Base-by-base conservation (phyloP, 2,329 filamentous ascomycete genomes). In the Nigrograna mackinnonii region DNA sequence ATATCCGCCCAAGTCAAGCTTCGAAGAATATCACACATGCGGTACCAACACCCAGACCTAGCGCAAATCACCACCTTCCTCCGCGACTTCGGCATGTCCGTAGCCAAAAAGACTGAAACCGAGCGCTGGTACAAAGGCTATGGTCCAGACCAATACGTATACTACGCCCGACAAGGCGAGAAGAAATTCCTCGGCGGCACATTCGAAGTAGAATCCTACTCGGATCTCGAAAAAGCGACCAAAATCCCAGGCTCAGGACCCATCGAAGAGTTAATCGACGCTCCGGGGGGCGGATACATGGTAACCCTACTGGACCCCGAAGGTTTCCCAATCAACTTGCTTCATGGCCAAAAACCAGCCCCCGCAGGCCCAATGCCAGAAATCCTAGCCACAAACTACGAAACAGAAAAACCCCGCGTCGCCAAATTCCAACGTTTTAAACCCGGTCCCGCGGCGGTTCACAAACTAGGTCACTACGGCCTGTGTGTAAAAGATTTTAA, bases 51-150 rank as follows among this genome's bases (percentile, higher is more conserved):
- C 47, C 72, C 75, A 0, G 70, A 79, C 43, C 60, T 80, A 4
- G 62, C 69, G 17, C 60, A 69, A 42, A 78, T 79, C 33, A 77
- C 72, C 4, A 70, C 59, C 3, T 79, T 73, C 55, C 60, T 71
- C 11, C 11, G 19, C 11, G 63, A 68, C 45, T 67, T 67, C 37
- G 65, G 65, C 22, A 65, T 68, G 63, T 60, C 40, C 16, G 56
- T 67, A 6, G 63, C 57, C 5, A 51, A 65, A 20, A 64, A 65
- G 37, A 49, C 52, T 0, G 57, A 60, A 0, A 54, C 47, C 1
- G 54, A 58, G 44, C 77, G 79, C 22, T 86, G 79, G 69, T 84
- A 77, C 61, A 76, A 79, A 30, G 83, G 83, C 14, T 85, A 84
- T 55, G 81, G 83, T 12, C 67, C 66, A 5, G 81, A 85, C 51